Percentiles rank a stretch among this genome's conserved stretches.
phyloP scores from a whole-genome alignment of 306 rosid genomes.

The Casuarina equisetifolia region DNA sequence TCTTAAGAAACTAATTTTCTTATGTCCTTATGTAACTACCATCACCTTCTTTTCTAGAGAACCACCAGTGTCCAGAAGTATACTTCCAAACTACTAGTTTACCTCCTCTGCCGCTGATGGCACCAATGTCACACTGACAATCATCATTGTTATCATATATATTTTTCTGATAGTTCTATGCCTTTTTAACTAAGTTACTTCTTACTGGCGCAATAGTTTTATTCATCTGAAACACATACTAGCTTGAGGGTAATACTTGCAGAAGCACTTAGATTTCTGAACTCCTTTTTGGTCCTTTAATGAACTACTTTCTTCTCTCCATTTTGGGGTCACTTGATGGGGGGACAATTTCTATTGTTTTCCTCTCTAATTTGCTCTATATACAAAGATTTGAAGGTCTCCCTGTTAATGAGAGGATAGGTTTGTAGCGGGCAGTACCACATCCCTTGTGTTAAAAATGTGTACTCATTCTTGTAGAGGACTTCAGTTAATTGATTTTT shows the following conservation, averaged over 20 bases:
- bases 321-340: not conserved
- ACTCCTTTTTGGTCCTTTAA: not conserved
- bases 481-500: not conserved
- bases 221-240: not conserved
- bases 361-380: not conserved
- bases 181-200: not conserved
- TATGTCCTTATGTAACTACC: conserved; percentile 1
- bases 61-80: not conserved
- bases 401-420: not conserved
- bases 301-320: not conserved
- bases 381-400: not conserved
- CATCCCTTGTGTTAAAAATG: not conserved
- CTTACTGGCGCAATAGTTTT: not conserved
- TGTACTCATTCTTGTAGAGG: not conserved
- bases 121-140: not conserved
- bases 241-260: not conserved
- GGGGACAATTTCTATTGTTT: not conserved
- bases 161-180: not conserved
- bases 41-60: conserved; percentile 1
- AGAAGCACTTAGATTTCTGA: not conserved
- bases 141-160: not conserved
- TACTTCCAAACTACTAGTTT: not conserved
- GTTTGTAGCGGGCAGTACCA: not conserved
- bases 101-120: conserved; percentile 7
- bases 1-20: not conserved